Conservation (phyloP, 495 filamentous ascomycete species). For the Hapsidospora chrysogenum region DNA sequence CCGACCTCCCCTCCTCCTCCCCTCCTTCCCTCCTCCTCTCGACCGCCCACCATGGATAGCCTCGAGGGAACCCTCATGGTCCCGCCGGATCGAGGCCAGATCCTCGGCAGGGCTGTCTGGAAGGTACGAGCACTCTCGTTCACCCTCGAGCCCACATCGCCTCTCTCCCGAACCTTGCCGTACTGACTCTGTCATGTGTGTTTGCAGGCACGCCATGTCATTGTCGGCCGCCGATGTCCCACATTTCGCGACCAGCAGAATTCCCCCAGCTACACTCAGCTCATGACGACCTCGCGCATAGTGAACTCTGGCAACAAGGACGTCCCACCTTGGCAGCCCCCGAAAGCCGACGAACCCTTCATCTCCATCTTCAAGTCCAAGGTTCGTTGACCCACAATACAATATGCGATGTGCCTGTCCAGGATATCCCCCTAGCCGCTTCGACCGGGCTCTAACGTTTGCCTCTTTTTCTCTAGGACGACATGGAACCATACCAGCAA, state of each 20-base stretch:
- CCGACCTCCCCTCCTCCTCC: neutral
- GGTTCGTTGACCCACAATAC: no score
- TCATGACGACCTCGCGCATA: slow-evolving; percentile 11
- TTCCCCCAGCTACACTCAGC: slow-evolving; percentile 10
- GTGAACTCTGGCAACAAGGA: slow-evolving; percentile 11
- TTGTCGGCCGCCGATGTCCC: slow-evolving; percentile 18
- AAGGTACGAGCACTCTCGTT: slow-evolving; percentile 24
- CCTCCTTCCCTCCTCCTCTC: neutral
- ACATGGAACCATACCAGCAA: slow-evolving; percentile 15
- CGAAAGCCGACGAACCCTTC: slow-evolving; percentile 20
- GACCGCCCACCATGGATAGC: slow-evolving; percentile 31
- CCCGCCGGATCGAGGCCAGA: slow-evolving; percentile 37
- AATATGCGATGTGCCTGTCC: no score
- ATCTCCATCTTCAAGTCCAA: slow-evolving; percentile 38
- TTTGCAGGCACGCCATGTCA: slow-evolving; percentile 28
- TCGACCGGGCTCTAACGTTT: neutral
- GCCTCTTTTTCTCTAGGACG: neutral
- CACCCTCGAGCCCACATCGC: neutral
- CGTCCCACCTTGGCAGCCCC: slow-evolving; percentile 2
- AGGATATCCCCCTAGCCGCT: neutral
- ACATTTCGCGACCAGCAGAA: slow-evolving; percentile 3
- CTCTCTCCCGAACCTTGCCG: slow-evolving; percentile 1
- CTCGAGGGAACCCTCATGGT: slow-evolving; percentile 34
- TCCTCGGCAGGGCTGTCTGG: slow-evolving; percentile 37
- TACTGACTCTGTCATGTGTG: slow-evolving; percentile 1